Conservation (phyloP, 306 rosid species). For the Medicago arabica region DNA sequence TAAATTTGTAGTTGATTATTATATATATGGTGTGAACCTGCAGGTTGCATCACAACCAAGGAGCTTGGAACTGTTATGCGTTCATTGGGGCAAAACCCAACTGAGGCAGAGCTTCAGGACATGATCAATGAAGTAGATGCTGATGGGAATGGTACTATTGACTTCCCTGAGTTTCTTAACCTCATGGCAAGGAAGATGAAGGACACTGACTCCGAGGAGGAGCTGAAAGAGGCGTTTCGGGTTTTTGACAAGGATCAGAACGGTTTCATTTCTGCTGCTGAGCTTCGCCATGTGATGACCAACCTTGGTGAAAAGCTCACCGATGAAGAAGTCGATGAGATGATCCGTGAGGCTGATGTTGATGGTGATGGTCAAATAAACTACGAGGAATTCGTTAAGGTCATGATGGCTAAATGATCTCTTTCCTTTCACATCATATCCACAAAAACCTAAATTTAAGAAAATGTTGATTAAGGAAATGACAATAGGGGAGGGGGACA, state of each 20-base stretch:
- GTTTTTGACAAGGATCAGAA: constrained; percentile 92
- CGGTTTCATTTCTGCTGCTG: constrained; percentile 90
- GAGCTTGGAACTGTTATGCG: constrained; percentile 89
- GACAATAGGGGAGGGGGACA: background rate
- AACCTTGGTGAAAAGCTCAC: constrained; percentile 91
- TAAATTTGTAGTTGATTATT: constrained; percentile 31
- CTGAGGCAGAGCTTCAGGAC: constrained; percentile 70
- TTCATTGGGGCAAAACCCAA: constrained; percentile 67
- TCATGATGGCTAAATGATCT: constrained; percentile 84
- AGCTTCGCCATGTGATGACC: constrained; percentile 91
- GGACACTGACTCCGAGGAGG: constrained; percentile 90
- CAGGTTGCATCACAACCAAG: constrained; percentile 92
- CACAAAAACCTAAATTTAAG: background rate
- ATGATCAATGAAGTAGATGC: constrained; percentile 75
- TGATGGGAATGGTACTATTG: constrained; percentile 66
- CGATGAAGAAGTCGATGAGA: constrained; percentile 86
- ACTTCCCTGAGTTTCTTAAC: constrained; percentile 64
- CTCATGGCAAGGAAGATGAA: constrained; percentile 70
- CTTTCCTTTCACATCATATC: background rate
- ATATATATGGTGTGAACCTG: constrained; percentile 6
- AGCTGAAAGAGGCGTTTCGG: constrained; percentile 82
- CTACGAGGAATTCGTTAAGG: constrained; percentile 83
- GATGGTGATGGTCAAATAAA: constrained; percentile 93
- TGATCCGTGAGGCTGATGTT: constrained; percentile 85
- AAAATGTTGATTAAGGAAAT: background rate